Percentiles rank a stretch among this genome's conserved stretches.
Conservation (phyloP, 306 rosid genomes). For the Erythrophleum fordii region DNA sequence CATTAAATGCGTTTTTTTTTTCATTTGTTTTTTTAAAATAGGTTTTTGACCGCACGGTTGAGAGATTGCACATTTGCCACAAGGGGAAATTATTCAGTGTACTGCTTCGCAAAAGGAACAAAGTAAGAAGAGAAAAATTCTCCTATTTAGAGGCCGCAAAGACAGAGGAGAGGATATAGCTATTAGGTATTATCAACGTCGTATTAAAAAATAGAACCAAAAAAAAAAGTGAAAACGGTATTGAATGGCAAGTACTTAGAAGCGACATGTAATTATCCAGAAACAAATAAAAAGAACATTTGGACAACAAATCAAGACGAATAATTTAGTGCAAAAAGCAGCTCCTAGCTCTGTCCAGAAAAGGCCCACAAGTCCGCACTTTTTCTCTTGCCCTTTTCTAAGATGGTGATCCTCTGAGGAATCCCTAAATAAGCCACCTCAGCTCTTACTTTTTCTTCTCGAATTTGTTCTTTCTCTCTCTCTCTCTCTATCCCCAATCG, state of each 20-base stretch:
- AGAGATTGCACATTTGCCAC: not conserved
- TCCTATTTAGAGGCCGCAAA: not conserved
- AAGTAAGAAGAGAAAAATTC: not conserved
- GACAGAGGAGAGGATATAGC: not conserved
- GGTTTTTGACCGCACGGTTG: not conserved
- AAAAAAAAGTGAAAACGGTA: not conserved
- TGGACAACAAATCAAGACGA: conserved; percentile 37
- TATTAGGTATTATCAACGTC: not conserved
- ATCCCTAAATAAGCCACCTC: conserved; percentile 48
- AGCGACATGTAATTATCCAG: conserved; percentile 23
- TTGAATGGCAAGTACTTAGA: not conserved
- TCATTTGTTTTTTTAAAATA: not conserved
- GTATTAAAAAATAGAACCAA: not conserved
- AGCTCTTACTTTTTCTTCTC: not conserved
- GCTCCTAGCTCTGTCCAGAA: conserved; percentile 41
- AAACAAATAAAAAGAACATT: conserved; percentile 5
- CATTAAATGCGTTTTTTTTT: no score
- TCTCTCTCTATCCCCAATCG: conserved; percentile 1
- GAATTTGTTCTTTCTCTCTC: conserved; percentile 33
- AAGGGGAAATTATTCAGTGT: not conserved
- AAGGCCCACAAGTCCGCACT: conserved; percentile 52
- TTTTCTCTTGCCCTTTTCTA: conserved; percentile 35
- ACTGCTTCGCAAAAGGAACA: not conserved
- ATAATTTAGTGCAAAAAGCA: conserved; percentile 6
- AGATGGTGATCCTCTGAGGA: conserved; percentile 25